Evolutionary conservation across 768 basidiomycete genomes (phyloP).

Genomic region (Pulveroboletus sp.): DNA sequence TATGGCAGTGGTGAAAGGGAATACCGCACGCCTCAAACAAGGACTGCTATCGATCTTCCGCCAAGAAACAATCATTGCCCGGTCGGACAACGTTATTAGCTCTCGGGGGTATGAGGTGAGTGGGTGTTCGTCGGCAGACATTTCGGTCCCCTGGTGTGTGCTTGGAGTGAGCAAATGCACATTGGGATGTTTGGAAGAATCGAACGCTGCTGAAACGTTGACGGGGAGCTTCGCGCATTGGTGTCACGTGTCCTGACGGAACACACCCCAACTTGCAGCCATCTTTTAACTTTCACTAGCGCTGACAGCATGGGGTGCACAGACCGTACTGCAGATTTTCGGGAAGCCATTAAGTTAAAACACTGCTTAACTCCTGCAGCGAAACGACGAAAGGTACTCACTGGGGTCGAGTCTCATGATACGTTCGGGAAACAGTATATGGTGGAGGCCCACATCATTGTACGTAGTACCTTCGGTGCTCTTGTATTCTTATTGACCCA

Average conservation of each 20-base stretch:
- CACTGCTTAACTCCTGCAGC: slow-evolving; percentile 38
- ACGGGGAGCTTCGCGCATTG: too few relatives aligned
- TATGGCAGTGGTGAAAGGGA: slow-evolving; percentile 59
- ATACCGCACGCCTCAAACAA: slow-evolving; percentile 74
- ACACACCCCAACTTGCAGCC: neutral
- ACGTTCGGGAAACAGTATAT: slow-evolving; percentile 64
- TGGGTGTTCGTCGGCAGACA: neutral
- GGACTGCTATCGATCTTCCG: slow-evolving; percentile 44
- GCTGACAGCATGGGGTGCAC: slow-evolving; percentile 46
- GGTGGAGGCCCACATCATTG: slow-evolving; percentile 72
- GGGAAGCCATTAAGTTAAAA: slow-evolving; percentile 46
- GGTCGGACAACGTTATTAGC: slow-evolving; percentile 19
- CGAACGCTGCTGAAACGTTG: too few relatives aligned
- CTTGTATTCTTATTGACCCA: neutral
- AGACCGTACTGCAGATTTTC: slow-evolving; percentile 64
- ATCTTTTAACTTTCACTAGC: neutral
- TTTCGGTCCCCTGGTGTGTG: too few relatives aligned
- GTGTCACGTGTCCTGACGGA: slow-evolving; percentile 22
- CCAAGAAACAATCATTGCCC: slow-evolving; percentile 20
- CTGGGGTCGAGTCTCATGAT: slow-evolving; percentile 37
- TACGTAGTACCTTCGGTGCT: slow-evolving; percentile 22
- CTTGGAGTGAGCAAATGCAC: too few relatives aligned
- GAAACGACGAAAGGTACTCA: slow-evolving; percentile 47
- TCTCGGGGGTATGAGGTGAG: slow-evolving; percentile 21
- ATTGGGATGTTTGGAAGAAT: too few relatives aligned